These are phyloP conservation scores for Phytophthora multivora DNA, from an alignment of 352 stramenopile species.

Conservation along the genomic window DNA sequence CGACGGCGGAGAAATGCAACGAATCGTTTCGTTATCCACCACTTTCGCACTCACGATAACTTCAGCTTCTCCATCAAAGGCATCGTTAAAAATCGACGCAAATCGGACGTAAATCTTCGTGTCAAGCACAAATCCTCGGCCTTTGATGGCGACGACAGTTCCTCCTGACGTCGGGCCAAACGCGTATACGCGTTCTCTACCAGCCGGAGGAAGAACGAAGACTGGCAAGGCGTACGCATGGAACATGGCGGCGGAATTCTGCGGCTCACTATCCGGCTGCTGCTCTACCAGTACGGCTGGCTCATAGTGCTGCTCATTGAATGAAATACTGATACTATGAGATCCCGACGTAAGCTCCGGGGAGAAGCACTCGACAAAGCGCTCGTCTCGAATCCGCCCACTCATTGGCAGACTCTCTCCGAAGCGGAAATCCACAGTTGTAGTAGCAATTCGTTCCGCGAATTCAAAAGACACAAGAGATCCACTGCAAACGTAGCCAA, in stretches of 20 bases:
- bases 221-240: conserved; percentile 61
- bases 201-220: conserved; percentile 52
- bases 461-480: conserved; percentile 76
- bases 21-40: conserved; percentile 57
- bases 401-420: conserved; percentile 35
- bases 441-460: conserved; percentile 52
- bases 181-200: conserved; percentile 43
- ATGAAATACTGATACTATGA: conserved; percentile 59
- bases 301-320: conserved; percentile 77
- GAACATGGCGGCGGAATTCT: conserved; percentile 38
- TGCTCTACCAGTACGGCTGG: conserved; percentile 12
- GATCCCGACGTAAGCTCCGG: conserved; percentile 49
- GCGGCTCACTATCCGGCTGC: neutral
- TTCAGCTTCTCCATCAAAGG: conserved; percentile 40
- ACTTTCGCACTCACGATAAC: conserved; percentile 57
- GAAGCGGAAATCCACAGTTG: conserved; percentile 70
- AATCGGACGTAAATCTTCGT: conserved; percentile 75
- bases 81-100: conserved; percentile 41
- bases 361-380: conserved; percentile 71
- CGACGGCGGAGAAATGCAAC: conserved; percentile 47
- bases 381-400: conserved; percentile 41
- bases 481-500: conserved; percentile 68
- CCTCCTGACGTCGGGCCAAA: conserved; percentile 57
- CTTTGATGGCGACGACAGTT: conserved; percentile 59
- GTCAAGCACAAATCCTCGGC: conserved; percentile 57